A percentile compares a stretch with the other conserved stretches of the same genome.
These are phyloP conservation scores for Melastoma malabathricum DNA, from an alignment of 345 rosid genomes.

Conservation along the genomic window DNA sequence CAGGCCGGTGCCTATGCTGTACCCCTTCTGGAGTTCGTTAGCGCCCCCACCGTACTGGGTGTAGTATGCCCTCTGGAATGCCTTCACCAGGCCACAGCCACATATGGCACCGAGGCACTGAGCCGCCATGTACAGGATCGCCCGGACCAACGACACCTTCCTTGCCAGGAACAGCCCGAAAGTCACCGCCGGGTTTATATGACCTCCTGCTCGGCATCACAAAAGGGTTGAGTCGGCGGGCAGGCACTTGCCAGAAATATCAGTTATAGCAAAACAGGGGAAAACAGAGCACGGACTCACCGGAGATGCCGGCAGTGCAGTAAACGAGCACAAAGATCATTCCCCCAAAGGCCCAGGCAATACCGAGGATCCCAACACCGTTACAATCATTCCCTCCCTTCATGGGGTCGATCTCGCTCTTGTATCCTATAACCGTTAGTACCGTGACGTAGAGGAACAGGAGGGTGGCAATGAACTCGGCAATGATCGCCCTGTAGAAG, in stretches of 20 bases:
- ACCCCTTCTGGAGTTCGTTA: slow-evolving; percentile 15
- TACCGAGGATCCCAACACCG: slow-evolving; percentile 30
- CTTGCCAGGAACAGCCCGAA: slow-evolving; percentile 31
- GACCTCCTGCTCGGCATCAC: slow-evolving; percentile 19
- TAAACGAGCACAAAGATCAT: slow-evolving; percentile 36
- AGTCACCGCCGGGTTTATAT: slow-evolving; percentile 33
- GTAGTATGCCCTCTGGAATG: slow-evolving; percentile 27
- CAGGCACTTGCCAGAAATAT: too few relatives aligned
- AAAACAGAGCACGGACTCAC: slow-evolving; percentile 6
- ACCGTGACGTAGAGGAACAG: slow-evolving; percentile 29
- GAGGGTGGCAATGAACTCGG: slow-evolving; percentile 33
- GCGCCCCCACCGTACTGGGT: slow-evolving; percentile 27
- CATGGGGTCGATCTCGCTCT: slow-evolving; percentile 15
- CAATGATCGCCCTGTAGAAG: slow-evolving; percentile 27
- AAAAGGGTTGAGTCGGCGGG: background rate
- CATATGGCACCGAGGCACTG: slow-evolving; percentile 39
- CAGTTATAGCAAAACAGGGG: background rate
- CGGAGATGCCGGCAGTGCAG: slow-evolving; percentile 38
- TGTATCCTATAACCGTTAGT: slow-evolving; percentile 29
- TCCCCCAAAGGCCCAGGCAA: slow-evolving; percentile 38
- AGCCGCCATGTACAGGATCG: slow-evolving; percentile 28
- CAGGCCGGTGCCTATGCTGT: slow-evolving; percentile 30
- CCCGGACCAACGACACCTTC: slow-evolving; percentile 31
- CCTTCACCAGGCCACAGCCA: slow-evolving; percentile 34
- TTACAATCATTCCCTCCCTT: slow-evolving; percentile 15